Conservation (phyloP, 345 rosid species). For the Corymbia maculata region DNA sequence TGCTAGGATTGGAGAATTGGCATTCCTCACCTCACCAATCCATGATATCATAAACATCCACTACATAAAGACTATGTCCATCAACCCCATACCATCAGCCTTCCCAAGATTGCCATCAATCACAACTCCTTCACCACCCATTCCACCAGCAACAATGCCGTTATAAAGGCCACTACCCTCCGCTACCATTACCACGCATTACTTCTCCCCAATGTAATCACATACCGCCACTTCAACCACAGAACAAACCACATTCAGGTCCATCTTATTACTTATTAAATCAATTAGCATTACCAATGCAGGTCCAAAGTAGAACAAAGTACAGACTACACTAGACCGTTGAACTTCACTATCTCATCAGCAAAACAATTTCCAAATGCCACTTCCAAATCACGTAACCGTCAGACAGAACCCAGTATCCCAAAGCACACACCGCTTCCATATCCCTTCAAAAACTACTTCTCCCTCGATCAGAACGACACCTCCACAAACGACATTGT, state of each 20-base stretch:
- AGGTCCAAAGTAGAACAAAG: background rate
- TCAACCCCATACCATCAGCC: too few species aligned
- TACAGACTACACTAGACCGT: background rate
- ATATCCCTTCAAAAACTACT: background rate
- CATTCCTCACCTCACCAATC: background rate
- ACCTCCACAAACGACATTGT: background rate
- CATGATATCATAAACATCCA: background rate
- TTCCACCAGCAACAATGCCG: background rate
- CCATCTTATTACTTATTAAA: background rate
- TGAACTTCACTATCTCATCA: background rate
- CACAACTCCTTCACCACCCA: background rate
- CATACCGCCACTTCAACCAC: background rate
- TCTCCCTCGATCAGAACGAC: background rate
- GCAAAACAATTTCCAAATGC: background rate
- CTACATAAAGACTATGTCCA: background rate
- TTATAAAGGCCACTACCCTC: background rate
- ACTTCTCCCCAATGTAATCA: background rate
- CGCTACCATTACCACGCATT: background rate
- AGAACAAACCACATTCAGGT: background rate
- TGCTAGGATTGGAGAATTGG: background rate
- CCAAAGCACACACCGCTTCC: background rate
- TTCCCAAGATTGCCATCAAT: background rate
- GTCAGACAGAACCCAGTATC: background rate
- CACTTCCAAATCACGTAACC: background rate
- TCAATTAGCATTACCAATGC: background rate